Evolutionary conservation across 2,329 filamentous ascomycete species (phyloP).

Genomic region (Verticillium nubilum): DNA sequence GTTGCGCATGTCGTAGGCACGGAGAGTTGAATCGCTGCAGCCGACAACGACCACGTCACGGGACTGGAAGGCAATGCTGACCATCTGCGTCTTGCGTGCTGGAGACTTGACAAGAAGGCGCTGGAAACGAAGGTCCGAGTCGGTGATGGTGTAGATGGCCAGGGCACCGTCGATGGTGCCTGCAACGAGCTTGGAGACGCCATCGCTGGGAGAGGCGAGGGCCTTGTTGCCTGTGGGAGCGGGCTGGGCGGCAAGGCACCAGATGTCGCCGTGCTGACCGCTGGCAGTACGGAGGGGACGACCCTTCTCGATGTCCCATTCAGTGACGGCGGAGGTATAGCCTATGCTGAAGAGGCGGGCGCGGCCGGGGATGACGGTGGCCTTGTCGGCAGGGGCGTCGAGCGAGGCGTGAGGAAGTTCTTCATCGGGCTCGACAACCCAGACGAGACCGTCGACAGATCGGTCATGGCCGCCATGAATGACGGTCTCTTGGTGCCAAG

Average conservation of each 20-base stretch:
- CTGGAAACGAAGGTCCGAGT: constrained; percentile 76
- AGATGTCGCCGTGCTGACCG: constrained; percentile 92
- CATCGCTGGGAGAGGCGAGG: constrained; percentile 54
- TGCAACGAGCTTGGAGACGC: constrained; percentile 61
- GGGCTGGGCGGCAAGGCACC: constrained; percentile 90
- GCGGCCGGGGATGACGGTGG: constrained; percentile 33
- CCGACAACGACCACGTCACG: constrained; percentile 79
- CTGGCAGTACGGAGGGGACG: constrained; percentile 75
- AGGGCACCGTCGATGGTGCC: constrained; percentile 91
- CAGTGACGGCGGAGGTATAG: constrained; percentile 84
- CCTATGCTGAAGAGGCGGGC: constrained; percentile 90
- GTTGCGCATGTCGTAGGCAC: constrained; percentile 79
- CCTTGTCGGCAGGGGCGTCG: background rate
- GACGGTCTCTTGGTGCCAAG: constrained; percentile 86
- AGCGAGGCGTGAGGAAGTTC: constrained; percentile 32
- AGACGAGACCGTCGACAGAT: constrained; percentile 84
- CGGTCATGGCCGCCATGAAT: constrained; percentile 78
- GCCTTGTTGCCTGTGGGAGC: constrained; percentile 16
- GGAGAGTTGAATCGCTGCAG: constrained; percentile 94
- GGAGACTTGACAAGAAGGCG: constrained; percentile 69
- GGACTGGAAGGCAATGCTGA: constrained; percentile 87
- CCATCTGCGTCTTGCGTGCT: constrained; percentile 79
- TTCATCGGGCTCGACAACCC: constrained; percentile 82
- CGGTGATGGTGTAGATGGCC: constrained; percentile 79
- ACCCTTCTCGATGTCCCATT: constrained; percentile 86